A percentile compares a stretch with the other conserved stretches of the same genome.
Conservation (phyloP, 139 green algal species). For the Coelastrella sp. region DNA sequence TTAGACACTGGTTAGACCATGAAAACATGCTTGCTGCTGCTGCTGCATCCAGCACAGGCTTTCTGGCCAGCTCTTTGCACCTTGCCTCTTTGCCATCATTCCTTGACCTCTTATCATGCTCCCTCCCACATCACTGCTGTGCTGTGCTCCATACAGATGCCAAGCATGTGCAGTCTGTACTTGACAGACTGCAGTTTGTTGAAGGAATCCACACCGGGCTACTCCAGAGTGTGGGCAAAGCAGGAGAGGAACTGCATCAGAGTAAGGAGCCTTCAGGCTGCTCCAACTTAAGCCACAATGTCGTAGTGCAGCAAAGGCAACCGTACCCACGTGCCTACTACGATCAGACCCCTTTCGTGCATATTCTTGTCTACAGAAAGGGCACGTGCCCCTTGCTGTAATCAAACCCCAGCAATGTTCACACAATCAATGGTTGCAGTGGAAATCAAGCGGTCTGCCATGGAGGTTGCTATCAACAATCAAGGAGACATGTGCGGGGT, state of each 20-base stretch:
- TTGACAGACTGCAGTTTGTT: constrained; percentile 26
- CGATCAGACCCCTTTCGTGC: not conserved
- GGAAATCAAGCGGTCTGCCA: not conserved
- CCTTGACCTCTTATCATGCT: not conserved
- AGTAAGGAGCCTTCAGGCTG: not conserved
- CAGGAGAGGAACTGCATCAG: constrained; percentile 9
- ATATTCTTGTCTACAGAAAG: no score
- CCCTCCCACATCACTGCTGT: not conserved
- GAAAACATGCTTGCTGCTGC: not conserved
- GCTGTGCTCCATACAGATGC: constrained; percentile 13
- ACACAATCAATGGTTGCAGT: not conserved
- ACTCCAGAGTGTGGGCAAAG: not conserved
- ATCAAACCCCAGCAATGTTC: not conserved
- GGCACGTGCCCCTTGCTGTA: no score
- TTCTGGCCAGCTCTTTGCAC: no score
- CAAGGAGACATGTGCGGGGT: not conserved
- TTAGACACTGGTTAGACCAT: not conserved
- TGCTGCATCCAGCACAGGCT: not conserved
- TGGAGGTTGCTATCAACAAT: not conserved
- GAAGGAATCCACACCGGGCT: constrained; percentile 2
- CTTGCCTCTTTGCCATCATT: no score
- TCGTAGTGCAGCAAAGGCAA: no score
- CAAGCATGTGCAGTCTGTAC: constrained; percentile 9
- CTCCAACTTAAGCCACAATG: not conserved
- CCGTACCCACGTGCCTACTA: no score